Evolutionary conservation across 148 eudicot genomes (phyloP).

Genomic region (Arctostaphylos glauca): DNA sequence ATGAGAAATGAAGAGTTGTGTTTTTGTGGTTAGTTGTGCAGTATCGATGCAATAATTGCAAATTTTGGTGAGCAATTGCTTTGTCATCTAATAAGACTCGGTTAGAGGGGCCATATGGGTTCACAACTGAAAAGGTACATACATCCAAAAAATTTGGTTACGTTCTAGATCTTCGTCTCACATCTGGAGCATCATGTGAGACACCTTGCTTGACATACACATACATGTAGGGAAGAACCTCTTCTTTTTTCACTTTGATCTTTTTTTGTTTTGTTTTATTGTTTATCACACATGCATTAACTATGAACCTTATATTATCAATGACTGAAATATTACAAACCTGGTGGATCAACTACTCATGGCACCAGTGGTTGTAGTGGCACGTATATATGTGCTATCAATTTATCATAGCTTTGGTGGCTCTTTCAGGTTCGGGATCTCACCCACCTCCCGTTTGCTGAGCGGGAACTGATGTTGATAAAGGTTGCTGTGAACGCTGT

Average conservation of each 20-base stretch:
- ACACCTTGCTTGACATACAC: neutral
- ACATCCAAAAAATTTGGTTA: neutral
- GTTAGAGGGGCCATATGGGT: neutral
- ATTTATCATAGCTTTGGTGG: conserved; percentile 10
- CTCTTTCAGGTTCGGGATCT: conserved; percentile 62
- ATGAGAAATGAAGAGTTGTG: neutral
- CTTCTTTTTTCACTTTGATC: neutral
- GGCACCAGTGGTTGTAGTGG: neutral
- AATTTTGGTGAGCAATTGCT: neutral
- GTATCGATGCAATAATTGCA: neutral
- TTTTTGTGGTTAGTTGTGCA: neutral
- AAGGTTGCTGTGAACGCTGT: conserved; percentile 80
- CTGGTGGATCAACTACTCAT: neutral
- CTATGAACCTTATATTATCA: no score
- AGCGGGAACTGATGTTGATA: conserved; percentile 91
- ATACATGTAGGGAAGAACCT: neutral
- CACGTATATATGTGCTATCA: neutral
- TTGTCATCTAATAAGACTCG: neutral
- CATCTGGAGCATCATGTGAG: neutral
- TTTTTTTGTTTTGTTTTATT: no score
- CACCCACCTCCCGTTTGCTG: conserved; percentile 85
- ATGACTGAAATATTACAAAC: neutral
- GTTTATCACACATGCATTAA: no score
- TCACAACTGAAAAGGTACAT: neutral
- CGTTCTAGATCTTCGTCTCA: neutral